Evolutionary conservation across 2,329 filamentous ascomycete species (phyloP), one percentile per base, ranked within the genome.

Genomic region (Clonostachys chloroleuca): DNA sequence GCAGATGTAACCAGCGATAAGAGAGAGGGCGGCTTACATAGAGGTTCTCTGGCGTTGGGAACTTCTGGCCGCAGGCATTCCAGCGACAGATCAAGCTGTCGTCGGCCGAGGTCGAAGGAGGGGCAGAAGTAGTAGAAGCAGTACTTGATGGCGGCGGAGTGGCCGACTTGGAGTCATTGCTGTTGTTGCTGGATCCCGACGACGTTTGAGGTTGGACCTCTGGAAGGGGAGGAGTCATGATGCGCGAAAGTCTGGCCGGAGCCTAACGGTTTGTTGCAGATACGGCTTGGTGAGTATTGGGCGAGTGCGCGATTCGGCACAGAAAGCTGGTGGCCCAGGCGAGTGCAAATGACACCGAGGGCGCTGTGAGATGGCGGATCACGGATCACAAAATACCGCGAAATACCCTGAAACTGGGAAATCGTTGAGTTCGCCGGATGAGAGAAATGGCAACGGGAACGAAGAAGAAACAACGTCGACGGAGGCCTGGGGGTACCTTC

Each of bases 71-170:
- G 59, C 81, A 84, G 46, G 70, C 67, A 50, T 74, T 74, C 81
- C 81, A 84, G 54, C 78, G 77, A 63, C 81, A 84, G 47, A 74
- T 72, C 34, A 84, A 73, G 57, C 75, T 78, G 53, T 83, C 80
- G 34, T 78, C 73, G 41, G 55, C 52, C n/a, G 69, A 70, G 18
- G 72, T 65, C 9, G 69, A 66, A 47, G 53, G 49, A 49, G 64
- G 65, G 48, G 69, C 68, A 10, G 73, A 70, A 7, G 68, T 68
- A 48, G 69, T 71, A 41, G 72, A 73, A 8, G 73, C 66, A n/a
- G 70, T 64, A 18, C 72, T 74, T 3, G 73, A 72, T 3, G 77
- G 73, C 3, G 73, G 76, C 4, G 77, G 76, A 3, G 78, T 80
- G 47, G 69, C 74, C 41, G 71, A 73, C 59, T 76, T 78, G 50